A percentile compares a stretch with the other conserved stretches of the same genome.
phyloP scores from a whole-genome alignment of 306 rosid genomes.

The Quercus mongolica region DNA sequence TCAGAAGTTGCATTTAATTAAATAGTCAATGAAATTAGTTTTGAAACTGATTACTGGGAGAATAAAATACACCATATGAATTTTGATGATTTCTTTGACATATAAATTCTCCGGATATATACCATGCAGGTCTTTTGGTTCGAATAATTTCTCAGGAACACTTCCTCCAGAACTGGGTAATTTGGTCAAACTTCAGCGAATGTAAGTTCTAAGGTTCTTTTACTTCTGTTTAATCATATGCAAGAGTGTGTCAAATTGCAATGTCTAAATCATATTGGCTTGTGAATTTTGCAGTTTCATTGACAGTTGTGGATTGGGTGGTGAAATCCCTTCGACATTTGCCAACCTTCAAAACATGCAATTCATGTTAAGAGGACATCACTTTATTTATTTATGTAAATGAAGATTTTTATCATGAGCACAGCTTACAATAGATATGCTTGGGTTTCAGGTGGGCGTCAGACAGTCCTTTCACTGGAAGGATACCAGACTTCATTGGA shows the following conservation, averaged over 20 bases:
- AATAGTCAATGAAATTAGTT: too few relatives aligned
- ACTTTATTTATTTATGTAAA: too few relatives aligned
- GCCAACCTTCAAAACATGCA: constrained; percentile 11
- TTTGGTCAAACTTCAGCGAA: not conserved
- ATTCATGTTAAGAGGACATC: not conserved
- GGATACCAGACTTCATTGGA: constrained; percentile 27
- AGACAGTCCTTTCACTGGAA: constrained; percentile 21
- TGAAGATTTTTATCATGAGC: too few relatives aligned
- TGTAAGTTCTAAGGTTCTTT: constrained; percentile 7
- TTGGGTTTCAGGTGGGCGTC: constrained; percentile 17
- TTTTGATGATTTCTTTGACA: not conserved
- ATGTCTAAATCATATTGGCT: not conserved
- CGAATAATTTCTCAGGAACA: constrained; percentile 24
- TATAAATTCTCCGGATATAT: too few relatives aligned
- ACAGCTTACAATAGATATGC: not conserved
- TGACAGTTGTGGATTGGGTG: constrained; percentile 9
- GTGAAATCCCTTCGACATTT: constrained; percentile 26
- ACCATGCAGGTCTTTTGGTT: constrained; percentile 16
- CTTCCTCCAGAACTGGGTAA: constrained; percentile 31
- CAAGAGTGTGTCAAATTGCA: not conserved
- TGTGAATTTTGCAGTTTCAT: constrained; percentile 13
- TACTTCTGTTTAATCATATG: not conserved
- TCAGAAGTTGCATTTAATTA: too few relatives aligned
- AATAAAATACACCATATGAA: too few relatives aligned
- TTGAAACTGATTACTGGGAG: too few relatives aligned